Evolutionary conservation across 352 stramenopile species (phyloP).

Genomic region (Phytophthora vignae): DNA sequence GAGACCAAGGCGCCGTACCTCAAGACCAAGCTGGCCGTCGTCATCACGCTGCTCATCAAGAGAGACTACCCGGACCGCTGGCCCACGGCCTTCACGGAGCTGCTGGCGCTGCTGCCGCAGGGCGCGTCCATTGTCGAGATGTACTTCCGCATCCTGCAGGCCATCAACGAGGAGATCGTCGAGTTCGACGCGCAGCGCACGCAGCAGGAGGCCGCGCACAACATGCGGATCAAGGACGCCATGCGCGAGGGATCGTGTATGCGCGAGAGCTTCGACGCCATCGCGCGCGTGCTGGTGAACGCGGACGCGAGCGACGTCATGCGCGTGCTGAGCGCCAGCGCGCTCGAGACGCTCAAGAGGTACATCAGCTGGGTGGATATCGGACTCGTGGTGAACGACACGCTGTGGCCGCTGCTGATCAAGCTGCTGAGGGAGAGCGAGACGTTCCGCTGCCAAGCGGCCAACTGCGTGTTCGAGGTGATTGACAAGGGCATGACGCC

Average conservation of each 20-base stretch:
- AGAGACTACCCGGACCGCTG: conserved; percentile 90
- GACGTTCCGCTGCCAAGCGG: conserved; percentile 68
- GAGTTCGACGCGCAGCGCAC: conserved; percentile 82
- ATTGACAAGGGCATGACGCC: conserved; percentile 88
- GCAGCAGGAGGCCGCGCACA: conserved; percentile 62
- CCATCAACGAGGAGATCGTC: conserved; percentile 93
- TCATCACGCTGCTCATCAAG: conserved; percentile 87
- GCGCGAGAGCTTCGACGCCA: conserved; percentile 82
- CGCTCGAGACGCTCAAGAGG: conserved; percentile 81
- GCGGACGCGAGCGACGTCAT: conserved; percentile 76
- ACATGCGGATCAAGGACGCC: conserved; percentile 91
- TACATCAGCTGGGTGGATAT: conserved; percentile 92
- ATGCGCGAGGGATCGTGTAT: conserved; percentile 85
- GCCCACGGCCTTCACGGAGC: conserved; percentile 86
- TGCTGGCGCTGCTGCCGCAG: conserved; percentile 75
- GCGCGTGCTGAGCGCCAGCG: conserved; percentile 66
- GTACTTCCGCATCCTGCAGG: conserved; percentile 91
- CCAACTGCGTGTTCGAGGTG: conserved; percentile 88
- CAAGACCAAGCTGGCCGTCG: conserved; percentile 88
- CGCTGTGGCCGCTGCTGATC: conserved; percentile 78
- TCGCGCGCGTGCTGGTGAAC: conserved; percentile 85
- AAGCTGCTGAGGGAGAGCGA: conserved; percentile 71
- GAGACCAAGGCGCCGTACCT: conserved; percentile 76
- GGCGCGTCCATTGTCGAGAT: conserved; percentile 89
- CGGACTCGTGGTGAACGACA: conserved; percentile 82